These are phyloP conservation scores for Boletus rubroflammeus DNA, from an alignment of 768 basidiomycete genomes.

Conservation along the genomic window DNA sequence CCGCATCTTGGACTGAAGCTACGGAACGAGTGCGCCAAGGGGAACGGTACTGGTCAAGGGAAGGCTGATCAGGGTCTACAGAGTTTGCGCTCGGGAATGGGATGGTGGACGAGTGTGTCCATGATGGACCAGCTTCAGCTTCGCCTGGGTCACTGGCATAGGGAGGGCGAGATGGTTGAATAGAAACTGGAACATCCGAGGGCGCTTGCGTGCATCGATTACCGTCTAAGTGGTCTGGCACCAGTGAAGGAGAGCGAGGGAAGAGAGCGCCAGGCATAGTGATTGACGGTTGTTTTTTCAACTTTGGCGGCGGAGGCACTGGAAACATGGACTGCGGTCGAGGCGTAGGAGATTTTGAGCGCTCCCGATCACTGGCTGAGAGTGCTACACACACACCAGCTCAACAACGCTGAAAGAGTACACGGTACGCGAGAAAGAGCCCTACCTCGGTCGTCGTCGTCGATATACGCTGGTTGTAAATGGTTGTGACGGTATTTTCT, in stretches of 20 bases:
- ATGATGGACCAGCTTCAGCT: conserved; percentile 18
- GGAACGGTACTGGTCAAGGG: conserved; percentile 20
- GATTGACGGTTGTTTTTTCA: conserved; percentile 37
- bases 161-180: not conserved
- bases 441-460: conserved; percentile 24
- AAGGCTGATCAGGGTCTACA: not conserved
- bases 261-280: conserved; percentile 82
- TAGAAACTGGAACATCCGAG: not conserved
- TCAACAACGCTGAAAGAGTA: conserved; percentile 3
- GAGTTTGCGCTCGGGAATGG: not conserved
- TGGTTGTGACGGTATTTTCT: conserved; percentile 2
- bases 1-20: conserved; percentile 47
- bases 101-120: conserved; percentile 1
- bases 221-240: conserved; percentile 36
- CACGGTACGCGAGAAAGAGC: not conserved
- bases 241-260: conserved; percentile 66
- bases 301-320: conserved; percentile 32
- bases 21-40: conserved; percentile 34
- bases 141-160: not conserved
- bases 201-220: not conserved
- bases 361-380: conserved; percentile 20
- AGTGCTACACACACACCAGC: conserved; percentile 14
- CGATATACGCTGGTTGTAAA: not conserved
- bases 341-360: conserved; percentile 18
- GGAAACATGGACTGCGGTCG: conserved; percentile 8